Conservation (phyloP, 163 green algal genomes). For the Trebouxia gelatinosa region DNA sequence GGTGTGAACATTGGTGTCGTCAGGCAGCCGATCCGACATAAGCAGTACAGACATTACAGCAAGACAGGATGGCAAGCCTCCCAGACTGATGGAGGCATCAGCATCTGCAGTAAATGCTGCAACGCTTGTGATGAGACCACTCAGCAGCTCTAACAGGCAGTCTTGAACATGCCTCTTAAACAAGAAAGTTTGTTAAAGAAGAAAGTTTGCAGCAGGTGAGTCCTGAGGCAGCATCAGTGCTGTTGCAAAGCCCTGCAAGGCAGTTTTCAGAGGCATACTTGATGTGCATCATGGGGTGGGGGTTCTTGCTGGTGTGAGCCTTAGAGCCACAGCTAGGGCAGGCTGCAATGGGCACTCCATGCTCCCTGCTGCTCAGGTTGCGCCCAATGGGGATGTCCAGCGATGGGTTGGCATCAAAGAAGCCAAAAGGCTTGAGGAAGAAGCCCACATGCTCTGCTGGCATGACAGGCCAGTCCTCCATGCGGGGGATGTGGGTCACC, state of each 20-base stretch:
- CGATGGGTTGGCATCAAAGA: slow-evolving; percentile 65
- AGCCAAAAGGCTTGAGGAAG: slow-evolving; percentile 62
- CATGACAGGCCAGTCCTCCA: slow-evolving; percentile 88
- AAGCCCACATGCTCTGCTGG: slow-evolving; percentile 62
- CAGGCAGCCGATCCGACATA: too few relatives aligned
- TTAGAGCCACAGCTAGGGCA: slow-evolving; percentile 24
- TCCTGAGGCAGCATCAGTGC: neutral
- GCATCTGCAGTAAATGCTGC: neutral
- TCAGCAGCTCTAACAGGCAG: neutral
- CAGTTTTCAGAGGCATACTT: neutral
- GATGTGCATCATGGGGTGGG: slow-evolving; percentile 31
- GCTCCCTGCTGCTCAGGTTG: slow-evolving; percentile 38
- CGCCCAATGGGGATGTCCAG: slow-evolving; percentile 55
- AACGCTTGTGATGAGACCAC: neutral
- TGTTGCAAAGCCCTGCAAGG: neutral
- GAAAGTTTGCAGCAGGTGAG: neutral
- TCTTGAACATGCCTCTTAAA: neutral
- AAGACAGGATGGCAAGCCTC: too few relatives aligned
- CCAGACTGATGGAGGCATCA: neutral
- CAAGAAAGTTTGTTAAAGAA: neutral
- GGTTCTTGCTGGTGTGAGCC: slow-evolving; percentile 27
- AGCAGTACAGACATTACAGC: too few relatives aligned
- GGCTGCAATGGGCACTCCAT: slow-evolving; percentile 17
- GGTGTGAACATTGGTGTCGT: too few relatives aligned
- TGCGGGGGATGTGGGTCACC: slow-evolving; percentile 66